Evolutionary conservation across 441 rosid species (phyloP).

Genomic region (Hura crepitans): DNA sequence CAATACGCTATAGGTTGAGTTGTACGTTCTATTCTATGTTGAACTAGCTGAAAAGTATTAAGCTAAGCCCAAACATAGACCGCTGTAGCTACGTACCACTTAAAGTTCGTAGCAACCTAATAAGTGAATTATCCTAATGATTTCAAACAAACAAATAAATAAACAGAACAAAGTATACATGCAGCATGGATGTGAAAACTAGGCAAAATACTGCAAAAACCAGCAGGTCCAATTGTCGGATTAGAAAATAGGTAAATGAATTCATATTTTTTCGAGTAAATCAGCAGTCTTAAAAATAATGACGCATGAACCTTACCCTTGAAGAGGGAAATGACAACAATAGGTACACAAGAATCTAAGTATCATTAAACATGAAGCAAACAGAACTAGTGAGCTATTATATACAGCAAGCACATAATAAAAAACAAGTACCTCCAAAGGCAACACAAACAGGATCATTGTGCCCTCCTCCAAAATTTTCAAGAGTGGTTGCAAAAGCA

Average conservation of each 20-base stretch:
- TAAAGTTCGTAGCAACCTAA: not conserved
- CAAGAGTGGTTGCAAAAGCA: constrained; percentile 95
- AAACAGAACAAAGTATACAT: not conserved
- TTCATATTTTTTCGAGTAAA: not conserved
- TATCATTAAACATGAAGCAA: not conserved
- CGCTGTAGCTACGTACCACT: not conserved
- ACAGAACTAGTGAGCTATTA: not conserved
- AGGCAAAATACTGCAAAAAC: too few relatives aligned
- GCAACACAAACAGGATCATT: constrained; percentile 97
- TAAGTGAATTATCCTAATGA: not conserved
- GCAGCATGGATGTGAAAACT: not conserved
- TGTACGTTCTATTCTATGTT: not conserved
- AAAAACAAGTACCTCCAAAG: constrained; percentile 67
- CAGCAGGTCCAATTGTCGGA: not conserved
- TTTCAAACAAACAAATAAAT: not conserved
- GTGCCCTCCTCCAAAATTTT: constrained; percentile 96
- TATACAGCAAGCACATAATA: not conserved
- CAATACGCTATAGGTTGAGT: not conserved
- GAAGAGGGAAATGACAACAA: not conserved
- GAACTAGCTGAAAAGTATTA: not conserved
- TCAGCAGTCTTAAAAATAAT: not conserved
- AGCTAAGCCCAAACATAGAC: not conserved
- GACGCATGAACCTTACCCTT: not conserved
- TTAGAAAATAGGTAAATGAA: not conserved
- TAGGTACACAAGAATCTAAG: not conserved